A percentile compares a stretch with the other conserved stretches of the same genome.
These are phyloP conservation scores for Colletotrichum coccodes DNA, from an alignment of 2,329 filamentous ascomycete genomes.

Conservation along the genomic window DNA sequence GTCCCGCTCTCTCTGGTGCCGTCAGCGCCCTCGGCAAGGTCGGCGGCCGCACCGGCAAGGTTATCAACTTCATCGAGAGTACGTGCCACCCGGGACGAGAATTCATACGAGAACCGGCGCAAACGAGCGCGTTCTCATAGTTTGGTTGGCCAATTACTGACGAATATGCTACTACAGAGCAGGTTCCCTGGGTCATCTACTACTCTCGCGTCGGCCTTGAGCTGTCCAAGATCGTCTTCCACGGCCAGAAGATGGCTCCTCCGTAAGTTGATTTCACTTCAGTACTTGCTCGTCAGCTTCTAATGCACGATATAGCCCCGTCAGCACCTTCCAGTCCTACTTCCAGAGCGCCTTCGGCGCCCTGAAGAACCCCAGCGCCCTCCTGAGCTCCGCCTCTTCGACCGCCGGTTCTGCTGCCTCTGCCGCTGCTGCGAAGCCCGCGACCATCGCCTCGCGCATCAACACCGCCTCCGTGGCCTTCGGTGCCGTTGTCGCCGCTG, in stretches of 20 bases:
- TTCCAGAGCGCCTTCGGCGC: slow-evolving; percentile 80
- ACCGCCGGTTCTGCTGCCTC: slow-evolving; percentile 66
- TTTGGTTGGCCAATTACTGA: slow-evolving; percentile 3
- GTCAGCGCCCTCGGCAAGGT: slow-evolving; percentile 77
- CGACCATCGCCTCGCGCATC: slow-evolving; percentile 53
- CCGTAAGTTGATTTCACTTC: slow-evolving; percentile 74
- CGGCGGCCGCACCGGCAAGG: slow-evolving; percentile 83
- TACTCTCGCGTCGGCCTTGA: slow-evolving; percentile 92
- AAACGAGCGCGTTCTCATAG: not conserved
- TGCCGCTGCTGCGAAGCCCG: slow-evolving; percentile 59
- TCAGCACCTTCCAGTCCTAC: slow-evolving; percentile 87
- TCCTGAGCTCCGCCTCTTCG: slow-evolving; percentile 66
- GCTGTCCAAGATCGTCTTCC: slow-evolving; percentile 87
- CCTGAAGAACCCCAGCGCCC: slow-evolving; percentile 73
- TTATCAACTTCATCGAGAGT: slow-evolving; percentile 89
- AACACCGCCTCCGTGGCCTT: slow-evolving; percentile 76
- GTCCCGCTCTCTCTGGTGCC: slow-evolving; percentile 79
- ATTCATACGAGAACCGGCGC: not conserved
- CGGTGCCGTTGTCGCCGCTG: slow-evolving; percentile 82
- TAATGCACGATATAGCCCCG: slow-evolving; percentile 62
- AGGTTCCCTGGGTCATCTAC: slow-evolving; percentile 88
- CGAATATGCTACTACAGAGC: slow-evolving; percentile 62
- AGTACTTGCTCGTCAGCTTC: slow-evolving; percentile 22
- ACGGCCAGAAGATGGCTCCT: slow-evolving; percentile 89
- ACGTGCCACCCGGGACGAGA: slow-evolving; percentile 49